A percentile compares a stretch with the other conserved stretches of the same genome.
Conservation (phyloP, 2,329 filamentous ascomycete genomes). For the Colletotrichum gigasporum region DNA sequence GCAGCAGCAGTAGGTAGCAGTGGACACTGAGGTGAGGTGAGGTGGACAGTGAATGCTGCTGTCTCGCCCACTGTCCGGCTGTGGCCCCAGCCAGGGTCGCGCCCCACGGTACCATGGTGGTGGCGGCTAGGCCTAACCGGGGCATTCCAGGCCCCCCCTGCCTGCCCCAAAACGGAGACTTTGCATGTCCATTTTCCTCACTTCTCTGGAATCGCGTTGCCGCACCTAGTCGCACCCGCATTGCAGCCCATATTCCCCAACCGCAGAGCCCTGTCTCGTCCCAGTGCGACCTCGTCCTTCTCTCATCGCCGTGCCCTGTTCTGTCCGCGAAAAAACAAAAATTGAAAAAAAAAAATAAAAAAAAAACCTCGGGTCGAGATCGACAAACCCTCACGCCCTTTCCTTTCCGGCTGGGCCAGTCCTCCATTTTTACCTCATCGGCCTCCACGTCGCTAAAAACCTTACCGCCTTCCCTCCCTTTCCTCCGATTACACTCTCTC, state of each 20-base stretch:
- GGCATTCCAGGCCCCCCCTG: constrained; percentile 6
- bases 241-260: not conserved
- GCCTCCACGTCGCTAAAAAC: constrained; percentile 15
- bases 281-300: too few relatives aligned
- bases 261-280: not conserved
- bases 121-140: constrained; percentile 17
- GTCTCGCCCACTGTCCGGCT: constrained; percentile 12
- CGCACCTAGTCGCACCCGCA: not conserved
- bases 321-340: not conserved
- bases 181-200: constrained; percentile 19
- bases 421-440: constrained; percentile 15
- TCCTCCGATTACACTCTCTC: not conserved
- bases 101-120: not conserved
- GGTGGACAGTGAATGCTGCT: not conserved
- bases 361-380: constrained; percentile 3
- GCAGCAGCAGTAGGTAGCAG: too few relatives aligned
- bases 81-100: constrained; percentile 10
- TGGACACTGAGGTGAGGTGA: not conserved
- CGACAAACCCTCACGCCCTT: constrained; percentile 1
- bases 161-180: constrained; percentile 13
- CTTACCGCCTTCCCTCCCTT: not conserved
- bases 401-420: not conserved
- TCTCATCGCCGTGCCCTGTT: not conserved
- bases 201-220: constrained; percentile 5
- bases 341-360: not conserved